phyloP scores from a whole-genome alignment of 164 flowering plant genomes.

The Vitis cinerea region DNA sequence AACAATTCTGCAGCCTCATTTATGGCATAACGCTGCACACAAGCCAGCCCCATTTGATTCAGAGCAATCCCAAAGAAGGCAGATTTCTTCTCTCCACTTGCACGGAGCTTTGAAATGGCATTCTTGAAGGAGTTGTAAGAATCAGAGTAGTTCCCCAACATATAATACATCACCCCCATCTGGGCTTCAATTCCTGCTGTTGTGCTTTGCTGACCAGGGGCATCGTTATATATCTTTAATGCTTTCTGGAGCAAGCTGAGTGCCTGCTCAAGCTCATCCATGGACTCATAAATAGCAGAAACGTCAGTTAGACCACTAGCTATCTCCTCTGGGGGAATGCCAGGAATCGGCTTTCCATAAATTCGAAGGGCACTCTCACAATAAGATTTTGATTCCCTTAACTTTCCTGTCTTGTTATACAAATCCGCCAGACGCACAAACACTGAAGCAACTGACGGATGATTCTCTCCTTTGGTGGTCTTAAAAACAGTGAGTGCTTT shows the following conservation, averaged over 20 bases:
- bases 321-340: conserved; percentile 78
- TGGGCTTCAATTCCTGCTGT: conserved; percentile 94
- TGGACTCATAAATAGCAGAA: conserved; percentile 86
- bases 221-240: conserved; percentile 57
- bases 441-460: conserved; percentile 83
- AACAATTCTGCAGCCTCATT: conserved; percentile 82
- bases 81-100: conserved; percentile 83
- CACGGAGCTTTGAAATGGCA: conserved; percentile 72
- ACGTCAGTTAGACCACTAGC: conserved; percentile 86
- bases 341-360: conserved; percentile 68
- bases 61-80: conserved; percentile 90
- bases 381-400: conserved; percentile 75
- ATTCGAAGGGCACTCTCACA: conserved; percentile 92
- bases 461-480: conserved; percentile 83
- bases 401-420: conserved; percentile 73
- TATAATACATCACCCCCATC: conserved; percentile 89
- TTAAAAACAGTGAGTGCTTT: conserved; percentile 87
- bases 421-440: conserved; percentile 87
- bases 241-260: conserved; percentile 79
- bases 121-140: conserved; percentile 66
- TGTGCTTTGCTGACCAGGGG: conserved; percentile 90
- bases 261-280: conserved; percentile 85
- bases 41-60: conserved; percentile 94
- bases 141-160: conserved; percentile 71
- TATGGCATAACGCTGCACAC: conserved; percentile 75